A percentile compares a stretch with the other conserved stretches of the same genome.
These are phyloP conservation scores for Hypocreales sp. DNA, from an alignment of 2,329 filamentous ascomycete species.

Conservation along the genomic window DNA sequence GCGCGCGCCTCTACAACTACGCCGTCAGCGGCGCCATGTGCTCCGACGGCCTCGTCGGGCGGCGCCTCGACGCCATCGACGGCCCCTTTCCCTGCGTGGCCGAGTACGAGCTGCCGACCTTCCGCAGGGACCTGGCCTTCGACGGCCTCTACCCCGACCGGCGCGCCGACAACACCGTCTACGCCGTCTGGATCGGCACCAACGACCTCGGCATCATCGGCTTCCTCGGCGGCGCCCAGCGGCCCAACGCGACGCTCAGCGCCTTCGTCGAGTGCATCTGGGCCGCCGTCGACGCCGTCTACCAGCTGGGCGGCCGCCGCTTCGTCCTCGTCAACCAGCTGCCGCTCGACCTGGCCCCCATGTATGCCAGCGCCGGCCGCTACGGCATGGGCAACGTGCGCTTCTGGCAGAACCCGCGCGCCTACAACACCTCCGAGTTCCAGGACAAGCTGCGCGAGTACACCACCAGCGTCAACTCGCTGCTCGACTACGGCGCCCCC, in stretches of 20 bases:
- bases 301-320: constrained; percentile 48
- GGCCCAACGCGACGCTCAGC: constrained; percentile 39
- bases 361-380: constrained; percentile 31
- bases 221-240: constrained; percentile 51
- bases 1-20: constrained; percentile 47
- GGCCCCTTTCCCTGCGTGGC: constrained; percentile 44
- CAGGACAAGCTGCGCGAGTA: constrained; percentile 29
- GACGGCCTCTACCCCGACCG: constrained; percentile 23
- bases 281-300: constrained; percentile 43
- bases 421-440: constrained; percentile 30
- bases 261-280: constrained; percentile 57
- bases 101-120: constrained; percentile 45
- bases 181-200: constrained; percentile 67
- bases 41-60: constrained; percentile 49
- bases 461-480: constrained; percentile 30
- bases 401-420: constrained; percentile 30
- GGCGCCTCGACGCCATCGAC: constrained; percentile 33
- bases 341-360: constrained; percentile 50
- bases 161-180: constrained; percentile 46
- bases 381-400: constrained; percentile 6
- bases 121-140: constrained; percentile 30
- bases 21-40: constrained; percentile 60
- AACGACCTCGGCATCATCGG: constrained; percentile 57
- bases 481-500: constrained; percentile 33
- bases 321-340: constrained; percentile 59